These are phyloP conservation scores for Candida broadrunensis DNA, from an alignment of 805 yeast genomes.

Conservation along the genomic window DNA sequence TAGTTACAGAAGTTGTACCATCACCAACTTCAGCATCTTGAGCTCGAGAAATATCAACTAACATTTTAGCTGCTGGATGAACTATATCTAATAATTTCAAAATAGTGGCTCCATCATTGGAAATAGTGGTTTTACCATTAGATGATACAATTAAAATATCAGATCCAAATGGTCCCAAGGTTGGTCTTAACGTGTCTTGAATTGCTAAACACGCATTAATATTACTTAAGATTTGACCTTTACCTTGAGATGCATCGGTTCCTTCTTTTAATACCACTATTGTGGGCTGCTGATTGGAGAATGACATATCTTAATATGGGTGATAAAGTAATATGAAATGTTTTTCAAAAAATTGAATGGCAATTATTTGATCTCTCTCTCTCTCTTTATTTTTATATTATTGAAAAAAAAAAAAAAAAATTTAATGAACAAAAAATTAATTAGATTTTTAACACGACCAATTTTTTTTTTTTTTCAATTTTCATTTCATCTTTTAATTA, in stretches of 20 bases:
- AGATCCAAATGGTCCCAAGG: constrained; percentile 96
- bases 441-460: no score
- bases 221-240: constrained; percentile 91
- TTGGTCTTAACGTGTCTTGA: constrained; percentile 91
- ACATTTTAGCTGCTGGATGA: constrained; percentile 96
- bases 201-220: constrained; percentile 97
- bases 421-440: no score
- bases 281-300: constrained; percentile 95
- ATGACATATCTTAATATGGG: no score
- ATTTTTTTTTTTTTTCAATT: no score
- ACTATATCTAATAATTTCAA: constrained; percentile 88
- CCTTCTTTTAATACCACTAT: constrained; percentile 97
- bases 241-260: constrained; percentile 94
- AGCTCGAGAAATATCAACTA: constrained; percentile 91
- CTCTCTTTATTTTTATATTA: no score
- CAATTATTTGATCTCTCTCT: no score
- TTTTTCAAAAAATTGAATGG: no score
- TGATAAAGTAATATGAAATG: neutral
- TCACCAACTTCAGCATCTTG: constrained; percentile 99
- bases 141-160: constrained; percentile 87
- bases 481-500: no score
- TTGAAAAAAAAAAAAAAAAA: no score
- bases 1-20: constrained; percentile 96
- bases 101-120: constrained; percentile 98
- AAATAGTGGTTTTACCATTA: constrained; percentile 86